Evolutionary conservation across 805 yeast genomes (phyloP).

Genomic region (Saturnispora silvae): DNA sequence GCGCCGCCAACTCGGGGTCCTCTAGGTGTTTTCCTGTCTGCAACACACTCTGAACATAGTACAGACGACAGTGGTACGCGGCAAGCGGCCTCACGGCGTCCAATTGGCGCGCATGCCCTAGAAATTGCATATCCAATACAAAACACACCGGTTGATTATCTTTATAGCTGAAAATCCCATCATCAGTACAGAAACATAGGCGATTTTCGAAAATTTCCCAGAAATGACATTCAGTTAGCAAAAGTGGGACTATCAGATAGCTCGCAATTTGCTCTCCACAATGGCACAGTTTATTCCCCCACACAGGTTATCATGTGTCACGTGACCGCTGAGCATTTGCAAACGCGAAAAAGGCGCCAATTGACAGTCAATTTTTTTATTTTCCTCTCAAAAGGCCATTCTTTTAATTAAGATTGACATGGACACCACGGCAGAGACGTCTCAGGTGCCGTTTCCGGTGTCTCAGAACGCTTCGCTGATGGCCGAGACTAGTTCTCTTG

Average conservation of each 20-base stretch:
- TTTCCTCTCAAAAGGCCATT: too few species aligned
- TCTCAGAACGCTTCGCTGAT: conserved; percentile 25
- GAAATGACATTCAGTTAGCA: too few species aligned
- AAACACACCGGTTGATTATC: neutral
- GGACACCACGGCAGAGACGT: conserved; percentile 1
- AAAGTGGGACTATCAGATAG: too few species aligned
- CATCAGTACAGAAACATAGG: too few species aligned
- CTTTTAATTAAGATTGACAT: too few species aligned
- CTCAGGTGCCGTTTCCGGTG: conserved; percentile 18
- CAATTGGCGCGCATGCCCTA: conserved; percentile 50
- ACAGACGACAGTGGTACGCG: conserved; percentile 61
- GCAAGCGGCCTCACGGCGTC: conserved; percentile 50
- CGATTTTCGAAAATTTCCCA: too few species aligned
- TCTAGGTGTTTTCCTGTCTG: conserved; percentile 46
- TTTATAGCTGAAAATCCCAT: too few species aligned
- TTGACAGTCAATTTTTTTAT: too few species aligned
- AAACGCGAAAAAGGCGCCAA: neutral
- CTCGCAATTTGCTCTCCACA: too few species aligned
- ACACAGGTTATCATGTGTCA: too few species aligned
- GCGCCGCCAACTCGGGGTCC: conserved; percentile 43
- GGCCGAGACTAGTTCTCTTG: too few species aligned
- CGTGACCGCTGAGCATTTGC: neutral
- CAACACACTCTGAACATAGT: conserved; percentile 66
- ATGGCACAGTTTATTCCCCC: too few species aligned
- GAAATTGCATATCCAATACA: conserved; percentile 22